Evolutionary conservation across 2,329 filamentous ascomycete genomes (phyloP).

Genomic region (Microascus cirrosus): DNA sequence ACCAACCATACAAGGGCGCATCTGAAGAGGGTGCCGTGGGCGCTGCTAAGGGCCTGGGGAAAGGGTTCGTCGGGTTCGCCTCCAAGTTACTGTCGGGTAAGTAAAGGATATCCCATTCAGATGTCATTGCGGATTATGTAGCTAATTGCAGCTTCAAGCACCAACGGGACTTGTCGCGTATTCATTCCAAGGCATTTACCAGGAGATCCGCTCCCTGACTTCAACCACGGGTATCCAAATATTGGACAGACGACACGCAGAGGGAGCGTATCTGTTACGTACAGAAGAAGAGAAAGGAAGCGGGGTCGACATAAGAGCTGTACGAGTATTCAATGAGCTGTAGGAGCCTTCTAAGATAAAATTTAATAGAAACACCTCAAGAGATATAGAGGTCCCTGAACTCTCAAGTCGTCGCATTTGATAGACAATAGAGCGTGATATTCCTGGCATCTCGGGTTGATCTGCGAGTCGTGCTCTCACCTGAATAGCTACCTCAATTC

Average conservation of each 20-base stretch:
- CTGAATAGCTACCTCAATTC: no score
- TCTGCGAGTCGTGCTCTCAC: no score
- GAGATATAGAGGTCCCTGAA: no score
- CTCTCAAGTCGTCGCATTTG: no score
- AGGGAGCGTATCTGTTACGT: neutral
- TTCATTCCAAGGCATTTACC: constrained; percentile 10
- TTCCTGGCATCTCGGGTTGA: no score
- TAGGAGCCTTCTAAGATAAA: neutral
- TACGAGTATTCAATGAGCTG: neutral
- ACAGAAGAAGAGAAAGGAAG: neutral
- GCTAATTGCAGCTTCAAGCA: constrained; percentile 2
- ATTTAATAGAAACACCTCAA: no score
- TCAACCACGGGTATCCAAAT: neutral
- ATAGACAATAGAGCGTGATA: no score
- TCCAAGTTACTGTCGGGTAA: constrained; percentile 69
- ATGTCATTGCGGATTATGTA: neutral
- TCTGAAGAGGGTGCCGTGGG: constrained; percentile 41
- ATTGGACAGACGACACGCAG: neutral
- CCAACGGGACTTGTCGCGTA: constrained; percentile 12
- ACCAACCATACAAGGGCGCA: constrained; percentile 57
- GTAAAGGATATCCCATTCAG: constrained; percentile 13
- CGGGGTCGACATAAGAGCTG: neutral
- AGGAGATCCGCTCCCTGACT: constrained; percentile 7
- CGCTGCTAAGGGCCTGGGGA: constrained; percentile 68
- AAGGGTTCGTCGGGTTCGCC: constrained; percentile 70